Percentiles rank a stretch among this genome's conserved stretches.
phyloP scores from a whole-genome alignment of 768 basidiomycete species.

The Myochromella boudieri region DNA sequence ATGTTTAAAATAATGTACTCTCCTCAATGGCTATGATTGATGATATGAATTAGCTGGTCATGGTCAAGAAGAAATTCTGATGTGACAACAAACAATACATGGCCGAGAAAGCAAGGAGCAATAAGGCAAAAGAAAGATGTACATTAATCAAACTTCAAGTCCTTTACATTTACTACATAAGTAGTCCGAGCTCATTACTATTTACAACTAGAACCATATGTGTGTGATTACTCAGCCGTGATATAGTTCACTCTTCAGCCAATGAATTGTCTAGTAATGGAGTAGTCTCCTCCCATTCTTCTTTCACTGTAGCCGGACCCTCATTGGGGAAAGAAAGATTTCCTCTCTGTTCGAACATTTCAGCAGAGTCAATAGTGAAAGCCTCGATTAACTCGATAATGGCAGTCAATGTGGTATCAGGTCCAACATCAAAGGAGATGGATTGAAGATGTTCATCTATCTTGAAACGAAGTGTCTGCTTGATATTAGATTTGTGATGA shows the following conservation, averaged over 20 bases:
- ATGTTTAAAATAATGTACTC: not conserved
- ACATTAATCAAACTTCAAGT: not conserved
- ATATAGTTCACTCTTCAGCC: no score
- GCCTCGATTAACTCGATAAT: conserved; percentile 9
- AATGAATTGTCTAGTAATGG: not conserved
- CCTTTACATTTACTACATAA: not conserved
- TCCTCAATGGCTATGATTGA: not conserved
- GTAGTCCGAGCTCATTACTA: not conserved
- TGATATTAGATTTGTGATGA: conserved; percentile 11
- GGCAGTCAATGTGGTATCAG: conserved; percentile 10
- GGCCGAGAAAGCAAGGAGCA: no score
- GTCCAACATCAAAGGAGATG: conserved; percentile 6
- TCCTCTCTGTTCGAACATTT: conserved; percentile 7
- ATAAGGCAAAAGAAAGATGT: not conserved
- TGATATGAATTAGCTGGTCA: not conserved
- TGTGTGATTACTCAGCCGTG: not conserved
- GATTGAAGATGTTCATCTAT: conserved; percentile 13
- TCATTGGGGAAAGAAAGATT: not conserved
- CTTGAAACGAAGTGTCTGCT: conserved; percentile 9
- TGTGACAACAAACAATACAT: not conserved
- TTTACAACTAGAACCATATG: not conserved
- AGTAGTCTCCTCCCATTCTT: not conserved
- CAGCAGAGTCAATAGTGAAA: conserved; percentile 11
- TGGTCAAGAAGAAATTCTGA: not conserved
- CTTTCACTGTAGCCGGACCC: not conserved